A percentile compares a stretch with the other conserved stretches of the same genome.
phyloP scores from a whole-genome alignment of 495 filamentous ascomycete genomes.

The Penicillium chermesinum region DNA sequence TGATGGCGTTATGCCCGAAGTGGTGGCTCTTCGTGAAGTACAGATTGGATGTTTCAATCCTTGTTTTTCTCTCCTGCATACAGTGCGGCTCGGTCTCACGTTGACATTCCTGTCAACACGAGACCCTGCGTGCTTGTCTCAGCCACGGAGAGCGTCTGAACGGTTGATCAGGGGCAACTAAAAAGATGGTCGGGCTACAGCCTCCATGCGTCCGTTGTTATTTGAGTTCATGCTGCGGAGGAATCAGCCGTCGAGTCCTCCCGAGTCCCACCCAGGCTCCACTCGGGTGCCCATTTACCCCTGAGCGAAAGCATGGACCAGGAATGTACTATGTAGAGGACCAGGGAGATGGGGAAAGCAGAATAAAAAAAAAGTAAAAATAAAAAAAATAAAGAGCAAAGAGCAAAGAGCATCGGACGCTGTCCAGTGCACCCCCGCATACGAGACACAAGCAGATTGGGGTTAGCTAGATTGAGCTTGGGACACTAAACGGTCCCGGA shows the following conservation, averaged over 20 bases:
- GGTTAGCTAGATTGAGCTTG: slow-evolving; percentile 6
- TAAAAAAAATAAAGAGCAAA: slow-evolving; percentile 3
- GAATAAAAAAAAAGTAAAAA: slow-evolving; percentile 3
- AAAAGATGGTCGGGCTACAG: slow-evolving; percentile 1
- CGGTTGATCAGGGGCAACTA: too few species aligned
- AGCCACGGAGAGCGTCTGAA: too few species aligned
- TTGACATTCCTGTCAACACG: slow-evolving; percentile 7
- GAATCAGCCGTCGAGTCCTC: slow-evolving; percentile 14
- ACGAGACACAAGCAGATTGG: background rate
- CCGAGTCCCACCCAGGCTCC: slow-evolving; percentile 15
- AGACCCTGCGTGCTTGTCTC: slow-evolving; percentile 5
- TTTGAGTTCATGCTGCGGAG: slow-evolving; percentile 12
- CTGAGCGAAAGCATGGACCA: slow-evolving; percentile 22
- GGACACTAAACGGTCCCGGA: slow-evolving; percentile 4
- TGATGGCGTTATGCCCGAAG: too few species aligned
- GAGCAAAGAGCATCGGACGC: slow-evolving; percentile 10
- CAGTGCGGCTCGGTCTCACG: background rate
- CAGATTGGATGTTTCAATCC: background rate
- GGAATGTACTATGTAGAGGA: background rate
- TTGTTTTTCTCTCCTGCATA: background rate
- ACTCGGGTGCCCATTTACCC: slow-evolving; percentile 22
- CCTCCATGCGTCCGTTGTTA: background rate
- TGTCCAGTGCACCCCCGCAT: slow-evolving; percentile 14
- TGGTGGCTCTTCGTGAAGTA: too few species aligned
- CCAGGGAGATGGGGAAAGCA: background rate